Conservation (phyloP, 176 grass and related monocot genomes). For the Phoenix dactylifera region DNA sequence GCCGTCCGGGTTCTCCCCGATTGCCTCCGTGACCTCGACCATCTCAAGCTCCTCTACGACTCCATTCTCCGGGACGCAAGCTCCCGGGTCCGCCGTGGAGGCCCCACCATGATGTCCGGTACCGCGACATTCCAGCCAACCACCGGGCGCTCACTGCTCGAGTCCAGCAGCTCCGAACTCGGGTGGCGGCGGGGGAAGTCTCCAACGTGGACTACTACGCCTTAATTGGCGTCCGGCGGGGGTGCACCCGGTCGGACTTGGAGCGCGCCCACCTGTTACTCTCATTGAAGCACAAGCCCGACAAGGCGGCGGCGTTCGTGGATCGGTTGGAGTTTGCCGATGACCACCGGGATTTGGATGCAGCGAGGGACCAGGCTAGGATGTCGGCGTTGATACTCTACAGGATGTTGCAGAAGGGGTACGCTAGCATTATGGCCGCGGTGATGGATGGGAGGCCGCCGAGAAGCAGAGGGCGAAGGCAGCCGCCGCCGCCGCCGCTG, state of each 20-base stretch:
- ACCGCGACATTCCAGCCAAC: conserved; percentile 60
- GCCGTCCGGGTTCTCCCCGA: conserved; percentile 50
- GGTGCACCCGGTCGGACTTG: conserved; percentile 71
- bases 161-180: conserved; percentile 53
- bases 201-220: conserved; percentile 63
- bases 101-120: conserved; percentile 56
- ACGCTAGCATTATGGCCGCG: conserved; percentile 47
- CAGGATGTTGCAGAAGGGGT: conserved; percentile 85
- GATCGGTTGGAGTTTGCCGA: conserved; percentile 74
- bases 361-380: conserved; percentile 65
- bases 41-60: conserved; percentile 86
- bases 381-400: conserved; percentile 88
- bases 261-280: conserved; percentile 74
- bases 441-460: conserved; percentile 39
- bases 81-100: conserved; percentile 49
- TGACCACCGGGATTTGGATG: conserved; percentile 78
- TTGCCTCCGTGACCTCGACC: conserved; percentile 83
- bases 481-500: background rate
- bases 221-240: conserved; percentile 50
- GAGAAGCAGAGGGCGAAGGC: conserved; percentile 44
- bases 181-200: conserved; percentile 48
- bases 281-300: conserved; percentile 70
- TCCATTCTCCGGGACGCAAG: conserved; percentile 82
- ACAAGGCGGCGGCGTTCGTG: conserved; percentile 63
- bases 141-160: conserved; percentile 56